Base-by-base conservation (phyloP, 495 filamentous ascomycete species). In the Antarctomyces pellizariae region DNA sequence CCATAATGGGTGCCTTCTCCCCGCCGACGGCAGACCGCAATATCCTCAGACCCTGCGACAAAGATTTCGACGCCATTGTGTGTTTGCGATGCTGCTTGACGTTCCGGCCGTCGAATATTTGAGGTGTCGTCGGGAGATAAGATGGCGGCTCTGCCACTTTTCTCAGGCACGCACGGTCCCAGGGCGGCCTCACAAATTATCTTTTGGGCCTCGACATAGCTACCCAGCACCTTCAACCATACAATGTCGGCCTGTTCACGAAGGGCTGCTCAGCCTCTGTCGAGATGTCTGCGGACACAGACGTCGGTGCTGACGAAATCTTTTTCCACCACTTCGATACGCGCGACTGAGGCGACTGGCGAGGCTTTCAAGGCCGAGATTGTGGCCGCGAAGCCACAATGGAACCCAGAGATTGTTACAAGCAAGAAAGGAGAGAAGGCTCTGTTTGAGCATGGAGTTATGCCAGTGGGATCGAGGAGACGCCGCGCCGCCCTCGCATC, bases 401-500 rank as follows among this genome's bases (percentile, higher is more conserved):
- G 45, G 34, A 46, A 52, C 25, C 37, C 43, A 3, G 28, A 43
- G 25, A 47, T 48, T 6, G 46, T 46, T 16, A 48, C 49, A 22
- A 38, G 44, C 24, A 45, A 38, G 14, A 70, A 56, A 32, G 48
- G 63, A 30, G 72, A 78, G 42, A 55, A 59, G 30, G 50, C 56
- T 31, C 50, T 79, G 32, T 44, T 70, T 39, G 56, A 53, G 33
- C 36, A 45, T 28, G 64, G 70, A 27, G 55, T 66, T 5, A 43
- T 59, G 2, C 71, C 70, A 20, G 54, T 84, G 39, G 79, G 78
- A 24, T 89, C 80, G 25, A 67, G 76, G 36, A 68, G 82, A 56
- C 74, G 82, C 29, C 67, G 82, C 42, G 77, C 70, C 3, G 75
- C 75, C 3, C 46, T 89, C 34, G 67, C 67, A 33, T 56, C 57